These are phyloP conservation scores for Ustilago cynodontis DNA, from an alignment of 1,284 basidiomycete genomes.

Conservation along the genomic window DNA sequence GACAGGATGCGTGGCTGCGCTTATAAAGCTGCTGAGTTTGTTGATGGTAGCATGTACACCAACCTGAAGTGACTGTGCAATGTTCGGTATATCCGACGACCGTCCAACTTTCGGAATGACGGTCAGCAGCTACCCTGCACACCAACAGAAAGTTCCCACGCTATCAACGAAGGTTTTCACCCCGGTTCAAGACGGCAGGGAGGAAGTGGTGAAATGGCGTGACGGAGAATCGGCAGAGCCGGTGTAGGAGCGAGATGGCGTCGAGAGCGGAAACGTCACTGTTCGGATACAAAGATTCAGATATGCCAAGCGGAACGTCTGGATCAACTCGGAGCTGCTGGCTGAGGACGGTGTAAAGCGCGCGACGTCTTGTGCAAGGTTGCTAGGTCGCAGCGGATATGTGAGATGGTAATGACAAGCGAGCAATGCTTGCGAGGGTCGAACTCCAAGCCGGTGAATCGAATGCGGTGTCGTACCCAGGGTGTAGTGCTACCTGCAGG, in stretches of 20 bases:
- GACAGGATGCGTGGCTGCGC: not conserved
- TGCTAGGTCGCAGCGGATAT: not conserved
- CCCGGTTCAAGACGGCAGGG: not conserved
- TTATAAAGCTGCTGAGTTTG: not conserved
- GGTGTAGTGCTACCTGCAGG: not conserved
- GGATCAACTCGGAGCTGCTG: not conserved
- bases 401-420: not conserved
- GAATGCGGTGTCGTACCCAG: not conserved
- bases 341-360: not conserved
- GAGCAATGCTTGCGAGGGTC: not conserved
- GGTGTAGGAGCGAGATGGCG: not conserved
- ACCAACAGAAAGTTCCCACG: not conserved
- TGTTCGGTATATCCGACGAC: not conserved
- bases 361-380: no score
- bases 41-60: not conserved
- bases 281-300: not conserved
- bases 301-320: not conserved
- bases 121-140: no score
- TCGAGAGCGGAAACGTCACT: not conserved
- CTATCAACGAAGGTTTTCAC: not conserved
- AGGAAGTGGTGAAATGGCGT: not conserved
- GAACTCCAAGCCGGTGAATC: not conserved
- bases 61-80: not conserved
- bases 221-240: not conserved
- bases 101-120: not conserved